Percentiles rank a stretch among this genome's conserved stretches.
phyloP scores from a whole-genome alignment of 129 eudicot species.

The Centella asiatica region DNA sequence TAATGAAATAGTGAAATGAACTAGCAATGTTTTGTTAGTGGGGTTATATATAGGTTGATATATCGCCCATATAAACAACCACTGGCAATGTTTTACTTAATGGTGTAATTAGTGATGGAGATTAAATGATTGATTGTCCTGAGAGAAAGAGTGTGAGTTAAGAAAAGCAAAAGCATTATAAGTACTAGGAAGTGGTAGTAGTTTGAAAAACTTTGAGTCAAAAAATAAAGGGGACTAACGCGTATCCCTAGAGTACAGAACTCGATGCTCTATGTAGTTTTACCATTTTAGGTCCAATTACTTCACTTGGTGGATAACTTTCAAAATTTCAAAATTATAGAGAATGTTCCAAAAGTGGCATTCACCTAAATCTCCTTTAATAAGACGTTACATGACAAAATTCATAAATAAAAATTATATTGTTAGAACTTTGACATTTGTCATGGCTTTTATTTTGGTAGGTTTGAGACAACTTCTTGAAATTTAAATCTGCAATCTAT shows the following conservation, averaged over 20 bases:
- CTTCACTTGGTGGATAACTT: too few species aligned
- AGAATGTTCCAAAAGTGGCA: too few species aligned
- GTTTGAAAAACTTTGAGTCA: background rate
- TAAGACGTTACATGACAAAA: too few species aligned
- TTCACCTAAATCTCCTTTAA: too few species aligned
- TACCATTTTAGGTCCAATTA: background rate
- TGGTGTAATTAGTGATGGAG: background rate
- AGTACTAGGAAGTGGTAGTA: background rate
- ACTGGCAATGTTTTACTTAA: background rate
- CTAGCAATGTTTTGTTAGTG: too few species aligned
- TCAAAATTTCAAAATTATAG: too few species aligned
- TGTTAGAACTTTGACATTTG: too few species aligned
- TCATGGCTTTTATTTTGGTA: too few species aligned
- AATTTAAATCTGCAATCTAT: too few species aligned
- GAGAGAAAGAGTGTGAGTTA: conserved; percentile 13
- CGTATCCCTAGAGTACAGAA: background rate
- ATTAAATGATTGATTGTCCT: background rate
- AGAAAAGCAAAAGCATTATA: conserved; percentile 5
- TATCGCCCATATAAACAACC: background rate
- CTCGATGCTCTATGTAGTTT: background rate
- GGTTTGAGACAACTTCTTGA: too few species aligned
- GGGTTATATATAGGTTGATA: background rate
- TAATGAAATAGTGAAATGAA: too few species aligned
- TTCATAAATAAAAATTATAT: too few species aligned
- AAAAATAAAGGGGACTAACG: background rate